Conservation (phyloP, 169 alveolate genomes). For the Pseudocohnilembus persalinus region DNA sequence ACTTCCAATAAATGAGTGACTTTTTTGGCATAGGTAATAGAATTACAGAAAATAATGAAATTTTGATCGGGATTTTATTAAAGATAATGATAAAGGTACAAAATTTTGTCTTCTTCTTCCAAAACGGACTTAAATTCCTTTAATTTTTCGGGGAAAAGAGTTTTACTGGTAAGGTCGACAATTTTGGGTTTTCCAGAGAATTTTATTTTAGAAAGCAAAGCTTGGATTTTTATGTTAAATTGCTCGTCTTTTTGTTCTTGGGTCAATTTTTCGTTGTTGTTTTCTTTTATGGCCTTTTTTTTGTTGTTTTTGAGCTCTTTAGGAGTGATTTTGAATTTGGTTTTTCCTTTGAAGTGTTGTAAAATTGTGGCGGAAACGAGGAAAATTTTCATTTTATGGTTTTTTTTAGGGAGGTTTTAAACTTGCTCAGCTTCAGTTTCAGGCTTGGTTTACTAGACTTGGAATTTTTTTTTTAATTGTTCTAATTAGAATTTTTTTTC, state of each 20-base stretch:
- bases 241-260: constrained; percentile 28
- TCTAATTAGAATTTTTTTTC: neutral
- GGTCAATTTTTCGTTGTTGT: constrained; percentile 36
- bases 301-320: constrained; percentile 40
- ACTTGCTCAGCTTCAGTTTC: constrained; percentile 34
- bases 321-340: constrained; percentile 31
- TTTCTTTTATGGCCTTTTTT: constrained; percentile 32
- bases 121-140: constrained; percentile 53
- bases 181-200: constrained; percentile 36
- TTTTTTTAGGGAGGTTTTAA: constrained; percentile 16
- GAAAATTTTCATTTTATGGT: constrained; percentile 47
- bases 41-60: constrained; percentile 72
- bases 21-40: constrained; percentile 76
- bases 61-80: constrained; percentile 38
- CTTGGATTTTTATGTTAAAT: constrained; percentile 32
- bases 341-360: constrained; percentile 44
- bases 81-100: constrained; percentile 63
- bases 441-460: constrained; percentile 4
- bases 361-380: constrained; percentile 60
- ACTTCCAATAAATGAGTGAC: constrained; percentile 59
- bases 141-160: constrained; percentile 67
- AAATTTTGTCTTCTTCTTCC: constrained; percentile 66
- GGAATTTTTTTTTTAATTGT: neutral
- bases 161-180: constrained; percentile 62
- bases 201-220: constrained; percentile 31